Percentiles rank a stretch among this genome's conserved stretches.
phyloP scores from a whole-genome alignment of 2,329 filamentous ascomycete genomes.

The Pyrenophora graminea region DNA sequence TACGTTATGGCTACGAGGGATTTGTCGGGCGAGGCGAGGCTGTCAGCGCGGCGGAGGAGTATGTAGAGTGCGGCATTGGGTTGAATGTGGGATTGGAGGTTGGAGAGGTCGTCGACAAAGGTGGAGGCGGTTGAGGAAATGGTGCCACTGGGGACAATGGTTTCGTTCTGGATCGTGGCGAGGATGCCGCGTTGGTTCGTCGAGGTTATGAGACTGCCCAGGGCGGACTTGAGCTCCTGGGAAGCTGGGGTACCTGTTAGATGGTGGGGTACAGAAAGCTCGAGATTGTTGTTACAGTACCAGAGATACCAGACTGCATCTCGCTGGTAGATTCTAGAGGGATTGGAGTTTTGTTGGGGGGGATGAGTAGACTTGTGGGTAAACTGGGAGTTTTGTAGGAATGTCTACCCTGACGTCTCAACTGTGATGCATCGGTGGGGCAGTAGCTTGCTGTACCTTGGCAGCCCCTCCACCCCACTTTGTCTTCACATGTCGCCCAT shows the following conservation, averaged over 20 bases:
- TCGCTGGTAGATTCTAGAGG: neutral
- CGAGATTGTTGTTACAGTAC: slow-evolving; percentile 47
- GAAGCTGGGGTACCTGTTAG: slow-evolving; percentile 59
- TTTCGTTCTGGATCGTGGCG: slow-evolving; percentile 69
- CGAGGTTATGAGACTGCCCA: slow-evolving; percentile 69
- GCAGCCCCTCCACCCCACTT: neutral
- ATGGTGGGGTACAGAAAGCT: slow-evolving; percentile 2
- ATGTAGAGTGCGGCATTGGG: slow-evolving; percentile 72
- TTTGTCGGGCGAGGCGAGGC: slow-evolving; percentile 45
- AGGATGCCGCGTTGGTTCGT: slow-evolving; percentile 70
- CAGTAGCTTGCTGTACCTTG: slow-evolving; percentile 15
- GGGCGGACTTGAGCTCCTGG: slow-evolving; percentile 73
- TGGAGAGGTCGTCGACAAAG: slow-evolving; percentile 67
- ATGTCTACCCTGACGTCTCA: slow-evolving; percentile 13
- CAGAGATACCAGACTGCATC: slow-evolving; percentile 82
- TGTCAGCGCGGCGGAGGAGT: slow-evolving; percentile 70
- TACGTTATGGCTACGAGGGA: slow-evolving; percentile 72
- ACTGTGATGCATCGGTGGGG: slow-evolving; percentile 25
- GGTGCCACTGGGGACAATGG: slow-evolving; percentile 64
- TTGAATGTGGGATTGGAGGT: slow-evolving; percentile 66
- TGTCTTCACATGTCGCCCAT: too few species aligned
- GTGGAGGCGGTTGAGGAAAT: slow-evolving; percentile 57
- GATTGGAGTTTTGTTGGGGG: neutral
- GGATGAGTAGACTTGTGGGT: neutral
- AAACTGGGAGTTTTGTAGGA: neutral